Percentiles rank a stretch among this genome's conserved stretches.
phyloP scores from a whole-genome alignment of 805 yeast species.

The Metschnikowia borealis region DNA sequence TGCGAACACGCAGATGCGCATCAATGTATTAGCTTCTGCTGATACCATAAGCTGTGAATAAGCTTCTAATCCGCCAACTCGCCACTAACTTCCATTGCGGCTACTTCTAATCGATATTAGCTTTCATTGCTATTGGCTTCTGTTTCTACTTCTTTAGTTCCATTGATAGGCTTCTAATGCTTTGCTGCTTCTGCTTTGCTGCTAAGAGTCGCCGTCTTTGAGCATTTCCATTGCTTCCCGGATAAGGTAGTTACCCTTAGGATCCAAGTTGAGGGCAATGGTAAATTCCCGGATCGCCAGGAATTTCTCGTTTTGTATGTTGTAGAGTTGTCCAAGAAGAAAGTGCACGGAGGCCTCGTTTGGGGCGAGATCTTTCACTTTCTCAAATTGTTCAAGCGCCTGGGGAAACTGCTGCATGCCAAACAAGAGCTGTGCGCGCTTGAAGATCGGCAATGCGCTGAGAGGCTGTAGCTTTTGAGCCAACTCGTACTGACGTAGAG shows the following conservation, averaged over 20 bases:
- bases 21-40: neutral
- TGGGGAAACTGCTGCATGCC: constrained; percentile 65
- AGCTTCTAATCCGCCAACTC: neutral
- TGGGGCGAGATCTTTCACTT: constrained; percentile 73
- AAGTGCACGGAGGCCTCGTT: constrained; percentile 94
- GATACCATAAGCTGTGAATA: neutral
- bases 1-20: neutral
- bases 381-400: constrained; percentile 73
- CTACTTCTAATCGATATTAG: neutral
- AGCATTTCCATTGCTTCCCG: constrained; percentile 72
- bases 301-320: constrained; percentile 64
- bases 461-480: constrained; percentile 83
- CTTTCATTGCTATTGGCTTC: neutral
- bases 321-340: constrained; percentile 81
- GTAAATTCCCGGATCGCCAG: constrained; percentile 85
- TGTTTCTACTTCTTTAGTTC: too few relatives aligned
- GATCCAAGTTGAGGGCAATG: constrained; percentile 84
- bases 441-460: constrained; percentile 81
- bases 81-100: neutral
- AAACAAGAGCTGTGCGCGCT: constrained; percentile 78
- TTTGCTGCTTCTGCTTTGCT: too few relatives aligned
- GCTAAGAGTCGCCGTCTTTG: constrained; percentile 15
- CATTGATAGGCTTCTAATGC: too few relatives aligned
- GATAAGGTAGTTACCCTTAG: constrained; percentile 83
- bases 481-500: constrained; percentile 73